Percentiles rank a stretch among this genome's conserved stretches.
Evolutionary conservation across 345 rosid species (phyloP).

Genomic region (Camelina hispida): DNA sequence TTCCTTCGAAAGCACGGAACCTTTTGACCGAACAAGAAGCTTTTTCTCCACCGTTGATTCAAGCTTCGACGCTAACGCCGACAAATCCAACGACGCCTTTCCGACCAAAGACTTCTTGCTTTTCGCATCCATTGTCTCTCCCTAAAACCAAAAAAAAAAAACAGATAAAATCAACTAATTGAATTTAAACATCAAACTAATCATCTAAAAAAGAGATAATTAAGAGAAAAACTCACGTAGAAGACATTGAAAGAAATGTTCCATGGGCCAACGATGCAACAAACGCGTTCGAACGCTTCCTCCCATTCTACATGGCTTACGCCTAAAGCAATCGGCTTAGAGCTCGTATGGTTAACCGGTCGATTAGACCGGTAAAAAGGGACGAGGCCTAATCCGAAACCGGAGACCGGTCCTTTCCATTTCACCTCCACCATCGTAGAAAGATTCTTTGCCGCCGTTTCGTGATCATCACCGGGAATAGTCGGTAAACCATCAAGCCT

Average conservation of each 20-base stretch:
- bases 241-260: constrained; percentile 39
- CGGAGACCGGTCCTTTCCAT: constrained; percentile 49
- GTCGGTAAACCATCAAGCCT: constrained; percentile 44
- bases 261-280: constrained; percentile 46
- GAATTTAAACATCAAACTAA: background rate
- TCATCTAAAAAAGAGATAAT: background rate
- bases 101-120: constrained; percentile 34
- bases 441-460: constrained; percentile 16
- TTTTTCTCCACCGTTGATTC: constrained; percentile 42
- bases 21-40: constrained; percentile 40
- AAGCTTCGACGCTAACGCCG: constrained; percentile 35
- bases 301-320: constrained; percentile 39
- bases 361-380: constrained; percentile 43
- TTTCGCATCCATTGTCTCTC: constrained; percentile 24
- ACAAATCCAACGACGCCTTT: constrained; percentile 40
- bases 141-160: constrained; percentile 12
- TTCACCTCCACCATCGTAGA: constrained; percentile 39
- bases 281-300: constrained; percentile 38
- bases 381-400: constrained; percentile 42
- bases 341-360: constrained; percentile 29
- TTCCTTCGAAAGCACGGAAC: constrained; percentile 37
- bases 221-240: constrained; percentile 36
- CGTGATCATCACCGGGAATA: constrained; percentile 16
- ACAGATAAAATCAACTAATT: background rate
- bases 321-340: constrained; percentile 31